Conservation (phyloP, 1,284 basidiomycete species). For the Bjerkandera adusta region DNA sequence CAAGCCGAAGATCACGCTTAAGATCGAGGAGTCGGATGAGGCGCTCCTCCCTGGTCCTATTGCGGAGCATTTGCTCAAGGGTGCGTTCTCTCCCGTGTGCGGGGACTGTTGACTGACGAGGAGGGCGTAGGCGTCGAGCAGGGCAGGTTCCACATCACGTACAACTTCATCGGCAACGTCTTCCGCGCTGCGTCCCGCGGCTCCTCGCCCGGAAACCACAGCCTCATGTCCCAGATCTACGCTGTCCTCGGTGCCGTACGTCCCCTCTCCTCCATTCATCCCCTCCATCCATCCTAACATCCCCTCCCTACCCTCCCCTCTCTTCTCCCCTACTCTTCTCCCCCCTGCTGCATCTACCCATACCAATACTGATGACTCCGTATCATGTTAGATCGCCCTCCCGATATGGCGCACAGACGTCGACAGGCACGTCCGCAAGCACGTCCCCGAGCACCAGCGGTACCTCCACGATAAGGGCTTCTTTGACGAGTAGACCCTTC, state of each 20-base stretch:
- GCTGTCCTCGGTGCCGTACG: slow-evolving; percentile 44
- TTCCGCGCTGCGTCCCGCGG: slow-evolving; percentile 74
- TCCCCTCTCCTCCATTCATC: no score
- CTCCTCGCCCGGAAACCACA: slow-evolving; percentile 61
- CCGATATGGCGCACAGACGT: slow-evolving; percentile 52
- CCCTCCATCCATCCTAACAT: no score
- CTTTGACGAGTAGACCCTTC: no score
- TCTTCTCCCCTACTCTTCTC: no score
- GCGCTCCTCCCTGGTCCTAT: no score
- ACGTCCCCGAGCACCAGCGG: slow-evolving; percentile 45
- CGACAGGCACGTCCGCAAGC: slow-evolving; percentile 42
- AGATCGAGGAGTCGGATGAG: slow-evolving; percentile 84
- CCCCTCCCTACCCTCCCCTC: no score
- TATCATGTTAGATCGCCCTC: slow-evolving; percentile 42
- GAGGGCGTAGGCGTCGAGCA: slow-evolving; percentile 67
- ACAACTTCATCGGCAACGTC: slow-evolving; percentile 65
- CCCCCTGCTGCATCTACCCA: no score
- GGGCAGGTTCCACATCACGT: slow-evolving; percentile 77
- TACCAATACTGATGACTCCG: background rate
- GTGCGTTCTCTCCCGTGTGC: no score
- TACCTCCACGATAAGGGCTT: slow-evolving; percentile 36
- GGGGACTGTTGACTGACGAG: no score
- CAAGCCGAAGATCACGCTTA: slow-evolving; percentile 79
- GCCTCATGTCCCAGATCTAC: slow-evolving; percentile 52
- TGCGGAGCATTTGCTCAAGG: no score